phyloP scores from a whole-genome alignment of 441 rosid genomes.

The Macaranga tanarius region DNA sequence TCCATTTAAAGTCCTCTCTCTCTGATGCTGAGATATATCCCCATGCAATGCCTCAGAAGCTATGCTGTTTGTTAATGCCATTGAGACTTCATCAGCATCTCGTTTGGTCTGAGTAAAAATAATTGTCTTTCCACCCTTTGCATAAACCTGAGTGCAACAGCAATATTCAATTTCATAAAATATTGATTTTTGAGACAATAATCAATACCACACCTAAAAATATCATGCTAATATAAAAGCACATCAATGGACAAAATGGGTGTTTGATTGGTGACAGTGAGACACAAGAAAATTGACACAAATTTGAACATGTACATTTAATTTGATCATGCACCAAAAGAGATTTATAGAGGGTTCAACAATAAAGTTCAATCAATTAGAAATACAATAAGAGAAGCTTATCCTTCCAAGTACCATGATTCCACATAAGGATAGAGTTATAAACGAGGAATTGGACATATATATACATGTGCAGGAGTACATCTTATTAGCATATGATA shows the following conservation, averaged over 20 bases:
- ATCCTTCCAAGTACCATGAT: background rate
- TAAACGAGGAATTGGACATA: background rate
- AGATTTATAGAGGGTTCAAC: background rate
- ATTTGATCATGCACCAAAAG: background rate
- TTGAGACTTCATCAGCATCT: slow-evolving; percentile 96
- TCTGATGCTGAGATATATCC: slow-evolving; percentile 96
- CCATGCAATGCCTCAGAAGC: slow-evolving; percentile 97
- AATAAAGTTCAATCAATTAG: background rate
- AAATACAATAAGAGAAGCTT: background rate
- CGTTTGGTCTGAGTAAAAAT: slow-evolving; percentile 93
- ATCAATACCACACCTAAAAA: background rate
- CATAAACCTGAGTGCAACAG: slow-evolving; percentile 65
- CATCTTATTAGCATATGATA: background rate
- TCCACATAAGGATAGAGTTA: background rate
- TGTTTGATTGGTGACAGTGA: background rate
- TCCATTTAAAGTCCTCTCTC: slow-evolving; percentile 92
- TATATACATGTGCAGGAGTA: background rate
- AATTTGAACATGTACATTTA: background rate
- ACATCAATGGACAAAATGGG: background rate
- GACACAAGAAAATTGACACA: background rate
- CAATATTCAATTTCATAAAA: slow-evolving; percentile 3
- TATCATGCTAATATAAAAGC: background rate
- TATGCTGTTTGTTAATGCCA: slow-evolving; percentile 71
- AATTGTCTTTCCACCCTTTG: slow-evolving; percentile 96
- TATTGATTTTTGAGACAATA: background rate